Base-by-base conservation (phyloP, 106 monocot species). In the Dioscorea dumetorum region DNA sequence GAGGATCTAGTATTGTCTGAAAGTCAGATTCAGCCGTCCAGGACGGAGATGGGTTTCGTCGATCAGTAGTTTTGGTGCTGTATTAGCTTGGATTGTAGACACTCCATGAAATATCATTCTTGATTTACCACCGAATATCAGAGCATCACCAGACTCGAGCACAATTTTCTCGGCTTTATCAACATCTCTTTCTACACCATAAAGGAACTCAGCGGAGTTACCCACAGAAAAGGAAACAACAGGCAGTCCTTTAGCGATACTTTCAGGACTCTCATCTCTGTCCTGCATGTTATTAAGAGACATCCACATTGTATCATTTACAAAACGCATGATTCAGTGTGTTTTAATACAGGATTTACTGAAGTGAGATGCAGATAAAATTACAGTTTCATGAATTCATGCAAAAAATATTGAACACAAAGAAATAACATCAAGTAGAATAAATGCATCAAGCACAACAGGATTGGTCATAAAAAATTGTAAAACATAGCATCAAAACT, bases 171-270 rank as follows among this genome's bases (percentile, higher is more conserved):
- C 57, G 69, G 88, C 78, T 12, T 24, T 73, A 14, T 74, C 63
- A 10, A 8, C 67, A 61, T 84, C 70, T 57, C 84, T 82, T 23
- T 12, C 54, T 18, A 72, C 66, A 41, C 74, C 77, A 61, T 79
- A 89, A 12, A 79, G 57, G 53, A 88, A 88, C 61, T 81, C 78
- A 0, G 84, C 81, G 14, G 88, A 76, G 49, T 89, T 85, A 3
- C 88, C 88, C 50, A 89, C 31, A 5, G 88, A 89, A 62, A 89
- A 82, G 12, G 88, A 89, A 48, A 89, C 80, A 74, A 89, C 80
- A 58, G 84, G 88, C 41, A 89, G 69, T 28, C 84, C 74, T 33
- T 72, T 82, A 1, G 19, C 0, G 52, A 89, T 22, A 52, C 82
- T 85, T 35, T 74, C 67, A 22, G 49, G 32, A 21, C 79, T 77